Evolutionary conservation across 2,329 filamentous ascomycete genomes (phyloP).

Genomic region (Pleomassaria siparia): DNA sequence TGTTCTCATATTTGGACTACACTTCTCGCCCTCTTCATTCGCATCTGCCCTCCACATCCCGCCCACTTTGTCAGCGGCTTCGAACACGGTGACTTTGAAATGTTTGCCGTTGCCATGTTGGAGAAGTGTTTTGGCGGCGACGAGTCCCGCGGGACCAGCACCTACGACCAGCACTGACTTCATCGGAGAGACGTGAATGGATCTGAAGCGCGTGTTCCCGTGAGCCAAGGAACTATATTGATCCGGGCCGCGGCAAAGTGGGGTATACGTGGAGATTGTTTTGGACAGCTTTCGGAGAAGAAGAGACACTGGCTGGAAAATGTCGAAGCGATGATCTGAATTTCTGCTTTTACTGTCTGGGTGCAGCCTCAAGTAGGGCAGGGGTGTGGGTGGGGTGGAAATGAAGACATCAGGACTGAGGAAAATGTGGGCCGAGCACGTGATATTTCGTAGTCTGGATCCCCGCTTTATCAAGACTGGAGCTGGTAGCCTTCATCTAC

Average conservation of each 20-base stretch:
- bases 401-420: neutral
- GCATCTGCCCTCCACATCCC: slow-evolving; percentile 70
- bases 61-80: slow-evolving; percentile 65
- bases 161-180: slow-evolving; percentile 47
- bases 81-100: slow-evolving; percentile 72
- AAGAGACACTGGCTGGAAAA: neutral
- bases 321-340: neutral
- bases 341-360: neutral
- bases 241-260: neutral
- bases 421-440: no score
- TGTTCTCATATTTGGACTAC: slow-evolving; percentile 60
- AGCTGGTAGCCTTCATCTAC: no score
- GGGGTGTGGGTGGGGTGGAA: neutral
- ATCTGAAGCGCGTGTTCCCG: neutral
- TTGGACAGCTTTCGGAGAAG: neutral
- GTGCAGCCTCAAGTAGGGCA: neutral
- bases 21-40: slow-evolving; percentile 58
- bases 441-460: no score
- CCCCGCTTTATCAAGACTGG: no score
- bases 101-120: slow-evolving; percentile 53
- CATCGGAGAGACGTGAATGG: slow-evolving; percentile 10
- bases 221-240: neutral
- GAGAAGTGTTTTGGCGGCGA: slow-evolving; percentile 66
- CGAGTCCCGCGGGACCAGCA: slow-evolving; percentile 48
- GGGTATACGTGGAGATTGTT: neutral